Base-by-base conservation (phyloP, 108 stramenopile genomes). In the Stephanodiscus minutulus region DNA sequence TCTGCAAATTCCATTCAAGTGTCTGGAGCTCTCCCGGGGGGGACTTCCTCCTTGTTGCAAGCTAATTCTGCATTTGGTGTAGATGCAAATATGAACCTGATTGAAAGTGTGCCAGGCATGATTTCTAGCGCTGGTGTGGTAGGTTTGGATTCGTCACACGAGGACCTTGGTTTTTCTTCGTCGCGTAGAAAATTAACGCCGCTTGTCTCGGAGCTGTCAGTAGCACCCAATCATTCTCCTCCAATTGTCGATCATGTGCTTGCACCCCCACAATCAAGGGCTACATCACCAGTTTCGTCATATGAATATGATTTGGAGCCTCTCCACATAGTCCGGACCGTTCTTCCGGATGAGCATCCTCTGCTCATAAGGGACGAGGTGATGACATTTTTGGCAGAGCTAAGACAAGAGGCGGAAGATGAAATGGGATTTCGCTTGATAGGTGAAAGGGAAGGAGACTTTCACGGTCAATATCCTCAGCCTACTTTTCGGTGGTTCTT, bases 401-500 rank as follows among this genome's bases (percentile, higher is more conserved):
- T 65, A 29, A 48, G 68, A 50, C 31, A 37, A 20, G 31, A 70
- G 36, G 78, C 78, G 17, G 77, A 79, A 66, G 56, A 60, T 31
- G 77, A 83, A 54, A 72, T 83, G 77, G 82, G 78, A 57, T 59
- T 77, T 33, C 56, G 43, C 66, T 44, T 50, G 25, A 53, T 28
- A 27, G 46, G 68, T 11, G 76, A 20, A 15, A 53, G 25, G 15
- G 52, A 21, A 22, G 54, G 58, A 52, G 54, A 20, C 31, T 13
- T 41, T 18, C 28, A 61, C 10, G 44, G 27, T 4, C 62, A 28
- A n/a, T 73, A 49, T 54, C 46, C 77, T 12, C 70, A 48, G 52
- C 61, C 77, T 13, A 60, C 65, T 3, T 70, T 83, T 65, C 77
- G 82, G 27, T 83, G 77, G 78, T 83, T 70, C 54, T 83, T 83